Conservation (phyloP, 768 basidiomycete species). For the Collybiopsis confluens region DNA sequence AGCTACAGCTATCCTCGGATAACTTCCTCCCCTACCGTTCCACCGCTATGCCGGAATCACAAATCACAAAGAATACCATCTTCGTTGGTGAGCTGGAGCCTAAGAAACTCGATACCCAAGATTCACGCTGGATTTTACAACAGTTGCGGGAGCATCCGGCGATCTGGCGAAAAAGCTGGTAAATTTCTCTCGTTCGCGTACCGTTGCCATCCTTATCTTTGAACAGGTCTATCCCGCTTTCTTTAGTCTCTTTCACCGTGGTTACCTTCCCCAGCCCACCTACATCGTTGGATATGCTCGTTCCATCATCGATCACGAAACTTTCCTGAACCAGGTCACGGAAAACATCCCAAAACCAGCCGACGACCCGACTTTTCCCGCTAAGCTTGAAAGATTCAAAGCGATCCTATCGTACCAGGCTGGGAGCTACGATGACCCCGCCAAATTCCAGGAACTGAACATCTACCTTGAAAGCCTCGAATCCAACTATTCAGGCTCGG, state of each 20-base stretch:
- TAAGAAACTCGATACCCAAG: no score
- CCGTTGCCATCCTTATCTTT: no score
- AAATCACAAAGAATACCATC: no score
- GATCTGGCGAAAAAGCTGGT: slow-evolving; percentile 99
- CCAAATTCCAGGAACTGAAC: slow-evolving; percentile 73
- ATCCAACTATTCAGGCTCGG: slow-evolving; percentile 52
- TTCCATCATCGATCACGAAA: slow-evolving; percentile 84
- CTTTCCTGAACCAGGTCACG: slow-evolving; percentile 80
- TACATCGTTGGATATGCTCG: slow-evolving; percentile 96
- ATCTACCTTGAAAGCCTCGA: slow-evolving; percentile 77
- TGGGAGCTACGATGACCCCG: slow-evolving; percentile 83
- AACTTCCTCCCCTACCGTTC: no score
- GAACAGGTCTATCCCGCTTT: slow-evolving; percentile 89
- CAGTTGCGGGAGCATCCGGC: slow-evolving; percentile 93
- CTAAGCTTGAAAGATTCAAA: slow-evolving; percentile 81
- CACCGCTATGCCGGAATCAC: no score
- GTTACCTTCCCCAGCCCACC: slow-evolving; percentile 74
- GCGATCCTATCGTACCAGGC: slow-evolving; percentile 73
- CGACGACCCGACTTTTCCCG: slow-evolving; percentile 50
- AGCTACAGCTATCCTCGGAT: no score
- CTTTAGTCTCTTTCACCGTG: slow-evolving; percentile 80
- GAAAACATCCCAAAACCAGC: slow-evolving; percentile 80
- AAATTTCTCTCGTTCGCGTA: slow-evolving; percentile 2
- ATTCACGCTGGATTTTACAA: no score
- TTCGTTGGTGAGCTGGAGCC: no score